Conservation (phyloP, 2,329 filamentous ascomycete species). For the Uncinocarpus reesii region DNA sequence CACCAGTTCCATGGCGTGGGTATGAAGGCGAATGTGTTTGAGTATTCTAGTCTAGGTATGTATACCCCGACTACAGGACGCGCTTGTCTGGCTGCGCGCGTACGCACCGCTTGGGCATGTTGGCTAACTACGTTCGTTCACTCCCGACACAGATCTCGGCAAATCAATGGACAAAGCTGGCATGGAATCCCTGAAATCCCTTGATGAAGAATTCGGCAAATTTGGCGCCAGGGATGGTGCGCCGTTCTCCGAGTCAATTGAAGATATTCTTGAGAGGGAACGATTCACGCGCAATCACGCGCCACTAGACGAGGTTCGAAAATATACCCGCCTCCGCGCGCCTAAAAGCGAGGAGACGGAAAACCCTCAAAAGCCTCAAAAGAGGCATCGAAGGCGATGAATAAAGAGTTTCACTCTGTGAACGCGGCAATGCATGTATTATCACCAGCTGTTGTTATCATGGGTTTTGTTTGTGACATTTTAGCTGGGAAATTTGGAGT, state of each 20-base stretch:
- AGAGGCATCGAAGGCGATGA: too few species aligned
- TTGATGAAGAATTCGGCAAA: slow-evolving; percentile 32
- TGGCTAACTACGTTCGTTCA: too few species aligned
- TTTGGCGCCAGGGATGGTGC: slow-evolving; percentile 34
- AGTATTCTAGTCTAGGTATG: slow-evolving; percentile 64
- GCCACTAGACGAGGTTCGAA: slow-evolving; percentile 28
- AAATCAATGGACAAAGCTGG: slow-evolving; percentile 33
- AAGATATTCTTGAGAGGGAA: slow-evolving; percentile 30
- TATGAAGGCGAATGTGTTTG: slow-evolving; percentile 97
- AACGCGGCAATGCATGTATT: neutral
- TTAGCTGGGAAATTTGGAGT: slow-evolving; percentile 6
- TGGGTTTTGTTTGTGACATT: neutral
- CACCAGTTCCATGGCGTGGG: slow-evolving; percentile 92
- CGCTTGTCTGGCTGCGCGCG: too few species aligned
- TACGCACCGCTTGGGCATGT: too few species aligned
- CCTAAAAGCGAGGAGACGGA: too few species aligned
- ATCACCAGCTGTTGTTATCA: neutral
- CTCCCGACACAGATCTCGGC: slow-evolving; percentile 31
- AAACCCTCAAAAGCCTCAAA: too few species aligned
- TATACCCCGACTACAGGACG: too few species aligned
- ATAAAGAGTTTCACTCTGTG: neutral
- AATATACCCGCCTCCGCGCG: too few species aligned
- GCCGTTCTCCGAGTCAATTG: slow-evolving; percentile 23
- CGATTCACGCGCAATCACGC: slow-evolving; percentile 29
- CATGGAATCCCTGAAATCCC: slow-evolving; percentile 30